These are phyloP conservation scores for Flaveria trinervia DNA, from an alignment of 129 eudicot species.

Conservation along the genomic window DNA sequence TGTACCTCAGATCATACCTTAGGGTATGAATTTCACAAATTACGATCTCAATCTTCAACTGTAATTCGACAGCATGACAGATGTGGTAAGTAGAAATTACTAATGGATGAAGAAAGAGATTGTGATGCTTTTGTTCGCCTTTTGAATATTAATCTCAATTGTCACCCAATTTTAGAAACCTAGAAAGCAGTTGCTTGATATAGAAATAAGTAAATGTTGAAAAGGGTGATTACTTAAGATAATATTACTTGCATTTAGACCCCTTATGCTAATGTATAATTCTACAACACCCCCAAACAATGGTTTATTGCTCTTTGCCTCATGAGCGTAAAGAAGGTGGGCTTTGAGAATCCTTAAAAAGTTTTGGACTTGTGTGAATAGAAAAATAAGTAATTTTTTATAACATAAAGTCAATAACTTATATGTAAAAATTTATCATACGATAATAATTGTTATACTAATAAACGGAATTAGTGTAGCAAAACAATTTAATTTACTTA, in stretches of 20 bases:
- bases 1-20: constrained; percentile 29
- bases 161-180: constrained; percentile 38
- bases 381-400: too few species aligned
- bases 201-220: constrained; percentile 22
- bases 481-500: too few species aligned
- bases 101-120: constrained; percentile 29
- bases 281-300: too few species aligned
- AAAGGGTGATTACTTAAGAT: constrained; percentile 17
- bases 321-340: too few species aligned
- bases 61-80: constrained; percentile 11
- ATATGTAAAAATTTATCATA: too few species aligned
- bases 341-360: too few species aligned
- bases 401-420: too few species aligned
- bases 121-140: constrained; percentile 29
- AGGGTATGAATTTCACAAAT: constrained; percentile 11
- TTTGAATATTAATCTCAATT: constrained; percentile 22
- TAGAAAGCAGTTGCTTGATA: constrained; percentile 27
- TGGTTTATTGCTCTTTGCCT: too few species aligned
- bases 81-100: constrained; percentile 20
- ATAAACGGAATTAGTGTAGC: too few species aligned
- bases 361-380: too few species aligned
- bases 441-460: too few species aligned
- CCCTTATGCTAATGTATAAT: not conserved
- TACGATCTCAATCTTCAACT: constrained; percentile 8
- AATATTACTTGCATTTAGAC: not conserved